Percentiles rank a stretch among this genome's conserved stretches.
Evolutionary conservation across 2,329 filamentous ascomycete species (phyloP).

Genomic region (Plenodomus tracheiphilus): DNA sequence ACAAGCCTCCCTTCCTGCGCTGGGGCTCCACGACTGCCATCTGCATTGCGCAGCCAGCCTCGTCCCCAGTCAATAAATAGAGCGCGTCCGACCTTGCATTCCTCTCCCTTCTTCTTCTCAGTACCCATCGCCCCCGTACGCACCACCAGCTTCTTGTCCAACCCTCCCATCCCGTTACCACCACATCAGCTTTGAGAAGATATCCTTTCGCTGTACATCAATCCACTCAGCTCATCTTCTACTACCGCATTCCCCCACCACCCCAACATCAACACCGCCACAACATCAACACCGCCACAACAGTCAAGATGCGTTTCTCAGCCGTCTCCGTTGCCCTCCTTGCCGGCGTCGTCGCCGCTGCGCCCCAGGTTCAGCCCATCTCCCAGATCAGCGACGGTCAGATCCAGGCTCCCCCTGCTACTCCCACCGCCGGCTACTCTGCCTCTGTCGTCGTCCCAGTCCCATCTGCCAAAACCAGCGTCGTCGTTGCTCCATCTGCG

Average conservation of each 20-base stretch:
- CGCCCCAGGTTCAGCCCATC: constrained; percentile 38
- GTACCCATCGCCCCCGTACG: constrained; percentile 5
- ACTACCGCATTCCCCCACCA: constrained; percentile 3
- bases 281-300: constrained; percentile 12
- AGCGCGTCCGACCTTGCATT: constrained; percentile 5
- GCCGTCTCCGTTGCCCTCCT: constrained; percentile 30
- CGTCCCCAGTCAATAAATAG: constrained; percentile 17
- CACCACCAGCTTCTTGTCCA: not conserved
- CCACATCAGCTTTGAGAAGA: constrained; percentile 5
- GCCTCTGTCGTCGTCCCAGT: constrained; percentile 3
- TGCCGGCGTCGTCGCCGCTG: constrained; percentile 34
- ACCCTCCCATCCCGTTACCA: constrained; percentile 1
- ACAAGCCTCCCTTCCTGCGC: constrained; percentile 7
- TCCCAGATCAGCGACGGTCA: constrained; percentile 45
- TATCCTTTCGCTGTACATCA: constrained; percentile 17
- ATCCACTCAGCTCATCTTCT: constrained; percentile 14
- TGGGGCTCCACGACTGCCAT: constrained; percentile 7
- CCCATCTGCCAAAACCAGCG: constrained; percentile 1
- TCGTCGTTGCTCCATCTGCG: constrained; percentile 1
- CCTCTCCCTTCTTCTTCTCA: constrained; percentile 5
- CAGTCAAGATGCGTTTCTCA: constrained; percentile 39
- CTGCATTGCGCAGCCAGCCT: constrained; percentile 7
- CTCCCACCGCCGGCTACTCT: constrained; percentile 5
- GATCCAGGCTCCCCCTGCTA: constrained; percentile 40
- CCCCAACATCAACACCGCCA: constrained; percentile 10